Evolutionary conservation across 202 grass and related monocot species (phyloP).

Genomic region (Alloteropsis angusta): DNA sequence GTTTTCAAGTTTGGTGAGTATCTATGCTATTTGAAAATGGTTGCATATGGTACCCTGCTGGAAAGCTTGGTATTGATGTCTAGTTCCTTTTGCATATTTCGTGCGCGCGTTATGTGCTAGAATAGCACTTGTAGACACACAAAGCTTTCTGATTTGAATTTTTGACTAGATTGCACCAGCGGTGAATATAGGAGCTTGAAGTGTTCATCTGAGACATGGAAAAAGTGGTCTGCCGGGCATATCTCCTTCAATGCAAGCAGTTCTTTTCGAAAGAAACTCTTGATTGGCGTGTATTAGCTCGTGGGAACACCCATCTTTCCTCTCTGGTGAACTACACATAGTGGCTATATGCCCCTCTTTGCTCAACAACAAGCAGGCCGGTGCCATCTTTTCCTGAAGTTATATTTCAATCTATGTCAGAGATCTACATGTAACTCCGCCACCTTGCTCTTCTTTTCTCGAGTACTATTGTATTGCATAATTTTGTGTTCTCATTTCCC

Average conservation of each 20-base stretch:
- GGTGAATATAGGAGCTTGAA: conserved; percentile 38
- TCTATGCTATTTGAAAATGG: not conserved
- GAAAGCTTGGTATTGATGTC: not conserved
- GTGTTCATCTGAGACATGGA: conserved; percentile 61
- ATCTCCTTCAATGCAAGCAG: conserved; percentile 33
- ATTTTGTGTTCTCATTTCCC: conserved; percentile 3
- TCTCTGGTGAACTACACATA: conserved; percentile 89
- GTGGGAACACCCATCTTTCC: conserved; percentile 49
- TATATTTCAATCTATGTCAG: conserved; percentile 39
- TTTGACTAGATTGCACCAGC: conserved; percentile 41
- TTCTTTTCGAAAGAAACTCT: conserved; percentile 61
- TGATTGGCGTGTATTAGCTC: conserved; percentile 51
- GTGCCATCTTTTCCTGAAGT: conserved; percentile 39
- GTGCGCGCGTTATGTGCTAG: not conserved
- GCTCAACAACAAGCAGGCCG: conserved; percentile 41
- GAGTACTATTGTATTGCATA: not conserved
- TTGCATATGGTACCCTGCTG: not conserved
- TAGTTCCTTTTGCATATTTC: not conserved
- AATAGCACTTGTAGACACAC: not conserved
- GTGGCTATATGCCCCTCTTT: conserved; percentile 34
- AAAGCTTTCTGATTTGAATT: conserved; percentile 21
- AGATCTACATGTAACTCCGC: conserved; percentile 43
- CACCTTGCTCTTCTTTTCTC: not conserved
- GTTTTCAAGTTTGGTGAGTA: not conserved
- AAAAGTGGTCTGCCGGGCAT: conserved; percentile 43